Percentiles rank a stretch among this genome's conserved stretches.
Conservation (phyloP, 2,329 filamentous ascomycete species). For the Xylariomycetidae sp. region DNA sequence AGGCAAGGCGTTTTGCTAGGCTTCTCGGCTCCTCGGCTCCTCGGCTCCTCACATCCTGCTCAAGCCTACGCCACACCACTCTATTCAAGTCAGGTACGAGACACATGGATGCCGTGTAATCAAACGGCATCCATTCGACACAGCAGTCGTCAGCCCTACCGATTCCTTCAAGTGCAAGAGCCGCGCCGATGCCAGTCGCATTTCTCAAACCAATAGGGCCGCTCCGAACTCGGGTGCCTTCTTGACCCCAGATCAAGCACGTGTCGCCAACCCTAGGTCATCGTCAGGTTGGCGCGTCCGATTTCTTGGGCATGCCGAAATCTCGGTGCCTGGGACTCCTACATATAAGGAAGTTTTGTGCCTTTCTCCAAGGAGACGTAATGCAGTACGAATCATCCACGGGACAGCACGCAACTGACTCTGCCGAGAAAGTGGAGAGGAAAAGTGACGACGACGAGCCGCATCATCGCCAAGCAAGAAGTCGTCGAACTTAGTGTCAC, state of each 20-base stretch:
- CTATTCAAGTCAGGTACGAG: too few relatives aligned
- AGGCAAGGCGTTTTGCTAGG: too few relatives aligned
- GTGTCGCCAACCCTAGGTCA: constrained; percentile 5
- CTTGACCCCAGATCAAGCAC: constrained; percentile 2
- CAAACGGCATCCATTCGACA: constrained; percentile 1
- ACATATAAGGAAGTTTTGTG: constrained; percentile 1
- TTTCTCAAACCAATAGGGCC: constrained; percentile 9
- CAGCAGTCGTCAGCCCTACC: constrained; percentile 15
- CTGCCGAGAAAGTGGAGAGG: too few relatives aligned
- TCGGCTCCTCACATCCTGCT: too few relatives aligned
- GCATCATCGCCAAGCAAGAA: too few relatives aligned
- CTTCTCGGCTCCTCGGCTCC: too few relatives aligned
- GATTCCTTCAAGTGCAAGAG: constrained; percentile 6
- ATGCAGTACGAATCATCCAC: constrained; percentile 11
- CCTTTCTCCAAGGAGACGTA: constrained; percentile 5
- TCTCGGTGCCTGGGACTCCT: constrained; percentile 20
- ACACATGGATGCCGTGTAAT: too few relatives aligned
- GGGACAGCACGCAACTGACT: too few relatives aligned
- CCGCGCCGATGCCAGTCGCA: constrained; percentile 4
- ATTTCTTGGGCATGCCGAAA: constrained; percentile 11
- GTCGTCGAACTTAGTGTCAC: too few relatives aligned
- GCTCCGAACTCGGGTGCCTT: constrained; percentile 13
- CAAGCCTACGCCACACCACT: too few relatives aligned
- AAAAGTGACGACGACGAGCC: too few relatives aligned
- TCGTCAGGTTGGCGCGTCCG: constrained; percentile 5